Percentiles rank a stretch among this genome's conserved stretches.
These are phyloP conservation scores for Cucurbita argyrosperma DNA, from an alignment of 306 rosid species.

Conservation along the genomic window DNA sequence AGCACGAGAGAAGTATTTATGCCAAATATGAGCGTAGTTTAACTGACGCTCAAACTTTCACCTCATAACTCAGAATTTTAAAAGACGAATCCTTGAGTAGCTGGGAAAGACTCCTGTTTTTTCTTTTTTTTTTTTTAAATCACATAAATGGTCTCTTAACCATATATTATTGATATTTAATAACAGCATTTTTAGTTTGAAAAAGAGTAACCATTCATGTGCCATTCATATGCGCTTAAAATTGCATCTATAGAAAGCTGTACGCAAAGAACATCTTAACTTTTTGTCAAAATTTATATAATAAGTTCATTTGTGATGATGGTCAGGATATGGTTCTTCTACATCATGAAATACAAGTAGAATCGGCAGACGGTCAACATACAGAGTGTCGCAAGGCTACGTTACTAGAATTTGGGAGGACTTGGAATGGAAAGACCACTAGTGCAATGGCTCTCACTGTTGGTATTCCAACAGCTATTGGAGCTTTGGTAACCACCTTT, in stretches of 20 bases:
- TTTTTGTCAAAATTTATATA: not conserved
- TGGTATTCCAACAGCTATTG: constrained; percentile 76
- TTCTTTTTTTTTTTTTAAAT: not conserved
- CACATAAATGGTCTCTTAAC: not conserved
- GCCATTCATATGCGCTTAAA: not conserved
- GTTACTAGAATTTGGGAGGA: constrained; percentile 72
- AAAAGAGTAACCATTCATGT: not conserved
- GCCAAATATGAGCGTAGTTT: no score
- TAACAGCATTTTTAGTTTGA: not conserved
- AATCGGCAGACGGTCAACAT: constrained; percentile 37
- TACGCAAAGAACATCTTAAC: not conserved
- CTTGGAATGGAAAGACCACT: constrained; percentile 37
- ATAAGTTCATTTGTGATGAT: constrained; percentile 5
- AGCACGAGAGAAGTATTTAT: not conserved
- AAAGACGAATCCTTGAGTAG: not conserved
- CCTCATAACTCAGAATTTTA: not conserved
- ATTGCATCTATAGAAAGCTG: not conserved
- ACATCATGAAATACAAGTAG: constrained; percentile 81
- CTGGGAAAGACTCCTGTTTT: not conserved
- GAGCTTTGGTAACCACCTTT: constrained; percentile 56
- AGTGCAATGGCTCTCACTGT: constrained; percentile 94
- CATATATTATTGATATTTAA: not conserved
- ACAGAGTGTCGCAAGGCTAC: constrained; percentile 66
- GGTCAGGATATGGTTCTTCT: constrained; percentile 93
- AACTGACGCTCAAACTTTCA: not conserved